phyloP scores from a whole-genome alignment of 2,329 filamentous ascomycete species.

The Juglanconis juglandina region DNA sequence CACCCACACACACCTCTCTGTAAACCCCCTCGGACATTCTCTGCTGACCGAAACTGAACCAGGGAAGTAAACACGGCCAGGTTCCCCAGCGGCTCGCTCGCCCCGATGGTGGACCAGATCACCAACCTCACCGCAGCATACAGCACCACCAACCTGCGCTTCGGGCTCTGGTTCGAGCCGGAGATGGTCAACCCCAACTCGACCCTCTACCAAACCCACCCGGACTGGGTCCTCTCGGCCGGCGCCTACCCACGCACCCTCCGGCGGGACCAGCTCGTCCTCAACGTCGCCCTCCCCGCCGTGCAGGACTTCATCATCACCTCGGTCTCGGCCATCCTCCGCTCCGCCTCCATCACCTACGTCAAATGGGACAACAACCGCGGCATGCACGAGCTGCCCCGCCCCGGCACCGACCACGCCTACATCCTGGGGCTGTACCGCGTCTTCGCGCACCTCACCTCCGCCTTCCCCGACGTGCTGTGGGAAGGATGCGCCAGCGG shows the following conservation, averaged over 20 bases:
- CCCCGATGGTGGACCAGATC: slow-evolving; percentile 47
- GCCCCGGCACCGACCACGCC: slow-evolving; percentile 50
- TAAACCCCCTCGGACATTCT: not conserved
- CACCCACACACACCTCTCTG: not conserved
- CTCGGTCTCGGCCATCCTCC: slow-evolving; percentile 51
- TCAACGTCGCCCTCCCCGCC: slow-evolving; percentile 58
- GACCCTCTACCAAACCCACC: slow-evolving; percentile 57
- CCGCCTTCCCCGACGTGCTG: slow-evolving; percentile 57
- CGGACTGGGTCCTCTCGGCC: slow-evolving; percentile 57
- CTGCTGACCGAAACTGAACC: not conserved
- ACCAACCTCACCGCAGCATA: slow-evolving; percentile 46
- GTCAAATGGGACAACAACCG: slow-evolving; percentile 70
- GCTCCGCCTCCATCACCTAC: slow-evolving; percentile 52
- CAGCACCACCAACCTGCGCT: slow-evolving; percentile 47
- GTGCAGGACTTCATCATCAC: slow-evolving; percentile 62
- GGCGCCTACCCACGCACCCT: slow-evolving; percentile 54
- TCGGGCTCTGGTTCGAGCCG: slow-evolving; percentile 66
- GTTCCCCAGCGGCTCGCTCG: slow-evolving; percentile 54
- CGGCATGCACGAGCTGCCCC: slow-evolving; percentile 57
- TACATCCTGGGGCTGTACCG: slow-evolving; percentile 64
- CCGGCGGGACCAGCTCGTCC: slow-evolving; percentile 55
- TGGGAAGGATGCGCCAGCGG: slow-evolving; percentile 67
- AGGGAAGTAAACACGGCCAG: slow-evolving; percentile 48
- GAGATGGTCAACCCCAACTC: slow-evolving; percentile 67
- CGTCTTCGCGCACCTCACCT: slow-evolving; percentile 58